A percentile compares a stretch with the other conserved stretches of the same genome.
Conservation (phyloP, 2,329 filamentous ascomycete species). For the Parascedosporium putredinis region DNA sequence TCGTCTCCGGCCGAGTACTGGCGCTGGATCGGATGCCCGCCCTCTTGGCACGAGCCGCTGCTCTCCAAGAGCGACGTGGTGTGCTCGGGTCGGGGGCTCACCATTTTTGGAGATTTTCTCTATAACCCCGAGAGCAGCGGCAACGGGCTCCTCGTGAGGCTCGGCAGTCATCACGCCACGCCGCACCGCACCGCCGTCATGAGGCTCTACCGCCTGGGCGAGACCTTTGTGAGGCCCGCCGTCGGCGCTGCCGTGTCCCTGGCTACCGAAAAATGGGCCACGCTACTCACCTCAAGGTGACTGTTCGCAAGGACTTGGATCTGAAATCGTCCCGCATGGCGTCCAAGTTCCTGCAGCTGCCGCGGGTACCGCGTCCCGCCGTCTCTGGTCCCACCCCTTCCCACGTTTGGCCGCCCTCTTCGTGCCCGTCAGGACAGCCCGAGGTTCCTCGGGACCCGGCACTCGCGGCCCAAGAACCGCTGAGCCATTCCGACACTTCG, state of each 20-base stretch:
- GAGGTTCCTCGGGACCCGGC: too few species aligned
- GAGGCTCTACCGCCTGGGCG: neutral
- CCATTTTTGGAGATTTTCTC: neutral
- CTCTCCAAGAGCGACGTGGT: conserved; percentile 1
- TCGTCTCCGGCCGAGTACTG: neutral
- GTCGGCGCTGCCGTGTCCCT: neutral
- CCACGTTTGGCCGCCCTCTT: neutral
- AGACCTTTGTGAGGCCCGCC: conserved; percentile 1
- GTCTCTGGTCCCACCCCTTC: neutral
- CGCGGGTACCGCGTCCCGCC: neutral
- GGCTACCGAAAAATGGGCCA: neutral
- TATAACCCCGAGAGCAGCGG: neutral
- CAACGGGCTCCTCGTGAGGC: neutral
- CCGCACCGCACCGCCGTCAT: neutral
- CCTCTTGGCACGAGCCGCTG: neutral
- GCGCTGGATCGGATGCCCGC: neutral
- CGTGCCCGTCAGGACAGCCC: too few species aligned
- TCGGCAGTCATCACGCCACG: neutral
- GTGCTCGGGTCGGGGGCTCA: neutral
- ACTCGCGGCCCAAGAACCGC: too few species aligned
- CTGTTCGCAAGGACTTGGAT: neutral
- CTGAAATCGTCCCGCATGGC: neutral
- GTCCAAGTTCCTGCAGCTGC: neutral
- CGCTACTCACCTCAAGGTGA: neutral
- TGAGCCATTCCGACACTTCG: too few species aligned